A percentile compares a stretch with the other conserved stretches of the same genome.
phyloP scores from a whole-genome alignment of 257 asterid species.

The Solanum chiquidenum region DNA sequence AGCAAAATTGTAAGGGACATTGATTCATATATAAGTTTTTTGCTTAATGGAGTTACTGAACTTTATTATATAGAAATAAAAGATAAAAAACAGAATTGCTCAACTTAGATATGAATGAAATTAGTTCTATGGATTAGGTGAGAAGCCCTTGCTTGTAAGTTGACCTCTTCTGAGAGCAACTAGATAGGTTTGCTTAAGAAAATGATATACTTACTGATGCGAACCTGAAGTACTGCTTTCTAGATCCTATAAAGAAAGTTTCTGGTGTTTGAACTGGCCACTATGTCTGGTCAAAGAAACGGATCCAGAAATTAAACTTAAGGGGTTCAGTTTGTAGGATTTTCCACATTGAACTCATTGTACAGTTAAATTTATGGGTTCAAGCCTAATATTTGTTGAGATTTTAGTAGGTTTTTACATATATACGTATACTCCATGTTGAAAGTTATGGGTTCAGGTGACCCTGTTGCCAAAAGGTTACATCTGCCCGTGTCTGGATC shows the following conservation, averaged over 20 bases:
- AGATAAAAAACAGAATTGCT: neutral
- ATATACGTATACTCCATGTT: neutral
- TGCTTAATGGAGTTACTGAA: neutral
- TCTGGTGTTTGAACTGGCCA: neutral
- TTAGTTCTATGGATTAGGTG: neutral
- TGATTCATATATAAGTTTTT: neutral
- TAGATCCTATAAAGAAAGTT: neutral
- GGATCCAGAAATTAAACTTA: neutral
- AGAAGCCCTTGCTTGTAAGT: neutral
- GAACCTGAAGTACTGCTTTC: neutral
- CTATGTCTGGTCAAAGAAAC: neutral
- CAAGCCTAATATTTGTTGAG: neutral
- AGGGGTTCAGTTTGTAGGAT: neutral
- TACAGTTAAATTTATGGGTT: neutral
- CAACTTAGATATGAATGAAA: neutral
- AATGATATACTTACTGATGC: neutral
- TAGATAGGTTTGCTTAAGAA: neutral
- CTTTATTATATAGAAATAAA: neutral
- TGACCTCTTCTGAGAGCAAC: neutral
- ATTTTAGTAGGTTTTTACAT: neutral
- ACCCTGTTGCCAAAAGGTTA: neutral
- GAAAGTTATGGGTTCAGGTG: neutral
- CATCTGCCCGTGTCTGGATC: neutral
- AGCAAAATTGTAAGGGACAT: conserved; percentile 71
- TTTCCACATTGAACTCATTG: neutral